phyloP scores from a whole-genome alignment of 208 protist species.

The Leishmania braziliensis region DNA sequence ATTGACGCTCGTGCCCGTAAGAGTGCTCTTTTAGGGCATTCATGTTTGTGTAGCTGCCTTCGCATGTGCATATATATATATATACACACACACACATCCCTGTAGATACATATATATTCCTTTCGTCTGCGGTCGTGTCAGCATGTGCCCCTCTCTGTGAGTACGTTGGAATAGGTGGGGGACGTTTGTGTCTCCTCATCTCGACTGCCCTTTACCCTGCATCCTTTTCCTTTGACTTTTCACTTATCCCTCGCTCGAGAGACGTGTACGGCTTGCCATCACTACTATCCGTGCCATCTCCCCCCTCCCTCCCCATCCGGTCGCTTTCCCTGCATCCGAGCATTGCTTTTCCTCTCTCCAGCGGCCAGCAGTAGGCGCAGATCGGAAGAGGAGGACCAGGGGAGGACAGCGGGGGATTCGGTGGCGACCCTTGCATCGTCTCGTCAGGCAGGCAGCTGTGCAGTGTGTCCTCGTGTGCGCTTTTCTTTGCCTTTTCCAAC shows the following conservation, averaged over 20 bases:
- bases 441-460: neutral
- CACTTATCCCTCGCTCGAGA: neutral
- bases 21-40: neutral
- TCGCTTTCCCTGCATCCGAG: neutral
- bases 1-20: neutral
- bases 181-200: conserved; percentile 3
- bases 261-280: neutral
- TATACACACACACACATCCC: neutral
- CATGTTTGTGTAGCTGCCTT: neutral
- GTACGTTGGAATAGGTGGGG: neutral
- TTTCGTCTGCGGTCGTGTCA: neutral
- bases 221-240: conserved; percentile 1
- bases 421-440: neutral
- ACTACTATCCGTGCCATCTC: neutral
- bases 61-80: neutral
- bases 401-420: neutral
- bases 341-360: neutral
- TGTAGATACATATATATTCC: neutral
- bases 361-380: neutral
- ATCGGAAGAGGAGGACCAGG: neutral
- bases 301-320: neutral
- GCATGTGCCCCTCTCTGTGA: neutral
- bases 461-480: neutral
- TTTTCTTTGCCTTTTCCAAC: neutral
- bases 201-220: neutral